Evolutionary conservation across 345 rosid genomes (phyloP).

Genomic region (Brassica rapa): DNA sequence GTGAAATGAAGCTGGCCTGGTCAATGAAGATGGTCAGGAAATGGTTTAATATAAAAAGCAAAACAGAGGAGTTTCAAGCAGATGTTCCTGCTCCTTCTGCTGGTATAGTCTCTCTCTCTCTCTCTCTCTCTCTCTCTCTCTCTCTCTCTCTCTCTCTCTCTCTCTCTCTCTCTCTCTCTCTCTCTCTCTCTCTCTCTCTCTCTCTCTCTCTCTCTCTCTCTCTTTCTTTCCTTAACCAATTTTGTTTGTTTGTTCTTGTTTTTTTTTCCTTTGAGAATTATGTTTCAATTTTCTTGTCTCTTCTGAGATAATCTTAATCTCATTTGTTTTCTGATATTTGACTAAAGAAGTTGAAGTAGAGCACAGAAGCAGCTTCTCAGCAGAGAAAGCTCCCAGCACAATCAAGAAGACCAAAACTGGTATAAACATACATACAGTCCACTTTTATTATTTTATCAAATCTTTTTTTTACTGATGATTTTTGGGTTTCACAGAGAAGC

Average conservation of each 20-base stretch:
- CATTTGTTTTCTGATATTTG: constrained; percentile 1
- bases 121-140: no score
- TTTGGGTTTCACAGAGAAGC: constrained; percentile 60
- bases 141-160: background rate
- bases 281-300: constrained; percentile 24
- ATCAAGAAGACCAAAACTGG: constrained; percentile 88
- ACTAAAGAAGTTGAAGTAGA: constrained; percentile 65
- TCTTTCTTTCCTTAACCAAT: background rate
- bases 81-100: constrained; percentile 51
- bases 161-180: background rate
- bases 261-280: constrained; percentile 14
- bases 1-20: constrained; percentile 80
- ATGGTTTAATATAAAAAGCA: constrained; percentile 89
- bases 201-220: background rate
- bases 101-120: constrained; percentile 41
- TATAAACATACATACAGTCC: constrained; percentile 15
- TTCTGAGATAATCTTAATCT: constrained; percentile 16
- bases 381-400: constrained; percentile 79
- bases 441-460: background rate
- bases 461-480: constrained; percentile 1
- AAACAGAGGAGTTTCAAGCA: constrained; percentile 86
- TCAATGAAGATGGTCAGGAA: constrained; percentile 91
- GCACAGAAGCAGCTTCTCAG: constrained; percentile 80
- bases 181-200: background rate
- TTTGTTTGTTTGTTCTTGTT: constrained; percentile 39